A percentile compares a stretch with the other conserved stretches of the same genome.
Evolutionary conservation across 768 basidiomycete species (phyloP).

Genomic region (Tricholoma matsutake): DNA sequence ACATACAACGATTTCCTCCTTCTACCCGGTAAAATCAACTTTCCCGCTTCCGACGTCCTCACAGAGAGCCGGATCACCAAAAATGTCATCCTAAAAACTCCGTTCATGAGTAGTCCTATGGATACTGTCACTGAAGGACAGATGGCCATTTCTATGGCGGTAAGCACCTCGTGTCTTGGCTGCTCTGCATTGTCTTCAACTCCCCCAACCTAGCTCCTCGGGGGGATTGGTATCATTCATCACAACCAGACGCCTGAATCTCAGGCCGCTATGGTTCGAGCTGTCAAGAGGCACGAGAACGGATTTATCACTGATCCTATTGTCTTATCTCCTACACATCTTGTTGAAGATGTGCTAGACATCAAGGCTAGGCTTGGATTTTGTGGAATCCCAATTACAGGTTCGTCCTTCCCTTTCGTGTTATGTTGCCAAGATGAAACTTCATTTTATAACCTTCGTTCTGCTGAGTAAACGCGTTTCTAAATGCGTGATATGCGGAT

Average conservation of each 20-base stretch:
- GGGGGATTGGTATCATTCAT: conserved; percentile 97
- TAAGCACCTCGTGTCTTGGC: conserved; percentile 38
- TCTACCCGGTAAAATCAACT: conserved; percentile 94
- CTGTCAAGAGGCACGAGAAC: conserved; percentile 97
- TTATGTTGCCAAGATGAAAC: conserved; percentile 42
- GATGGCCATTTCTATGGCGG: conserved; percentile 92
- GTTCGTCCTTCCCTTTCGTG: conserved; percentile 45
- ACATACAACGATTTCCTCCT: conserved; percentile 98
- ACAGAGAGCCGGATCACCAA: conserved; percentile 87
- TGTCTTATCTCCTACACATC: conserved; percentile 73
- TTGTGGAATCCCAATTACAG: conserved; percentile 96
- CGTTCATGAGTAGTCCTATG: conserved; percentile 98
- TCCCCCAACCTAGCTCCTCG: conserved; percentile 58
- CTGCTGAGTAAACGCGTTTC: conserved; percentile 73
- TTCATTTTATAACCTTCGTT: conserved; percentile 76
- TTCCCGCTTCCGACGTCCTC: conserved; percentile 74
- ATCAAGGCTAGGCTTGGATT: conserved; percentile 92
- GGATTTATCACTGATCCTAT: conserved; percentile 97
- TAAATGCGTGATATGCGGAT: conserved; percentile 73
- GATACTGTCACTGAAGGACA: conserved; percentile 97
- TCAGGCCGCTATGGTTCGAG: conserved; percentile 96
- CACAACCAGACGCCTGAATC: conserved; percentile 84
- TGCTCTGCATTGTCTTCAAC: conserved; percentile 13
- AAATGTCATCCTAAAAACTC: conserved; percentile 89
- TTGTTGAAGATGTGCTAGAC: conserved; percentile 86